A percentile compares a stretch with the other conserved stretches of the same genome.
These are phyloP conservation scores for Dioszegia crocea DNA, from an alignment of 768 basidiomycete genomes.

Conservation along the genomic window DNA sequence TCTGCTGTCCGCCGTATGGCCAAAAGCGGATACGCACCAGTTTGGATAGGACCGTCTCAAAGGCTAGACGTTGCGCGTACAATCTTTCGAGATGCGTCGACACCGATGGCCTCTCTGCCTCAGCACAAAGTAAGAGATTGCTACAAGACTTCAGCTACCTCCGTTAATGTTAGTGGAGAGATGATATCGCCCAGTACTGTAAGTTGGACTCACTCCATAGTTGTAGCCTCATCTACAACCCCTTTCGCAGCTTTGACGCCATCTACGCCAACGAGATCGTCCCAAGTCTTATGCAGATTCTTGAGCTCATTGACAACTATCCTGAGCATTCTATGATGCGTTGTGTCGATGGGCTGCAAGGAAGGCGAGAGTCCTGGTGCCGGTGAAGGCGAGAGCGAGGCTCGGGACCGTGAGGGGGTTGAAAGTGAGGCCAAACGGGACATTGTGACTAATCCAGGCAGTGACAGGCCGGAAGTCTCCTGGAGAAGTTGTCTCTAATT, in stretches of 20 bases:
- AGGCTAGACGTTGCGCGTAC: constrained; percentile 8
- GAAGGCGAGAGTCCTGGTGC: background rate
- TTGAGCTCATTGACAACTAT: constrained; percentile 66
- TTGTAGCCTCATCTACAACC: constrained; percentile 73
- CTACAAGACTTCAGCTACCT: background rate
- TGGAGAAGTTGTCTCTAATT: too few species aligned
- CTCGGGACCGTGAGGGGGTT: constrained; percentile 21
- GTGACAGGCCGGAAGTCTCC: background rate
- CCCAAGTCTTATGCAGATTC: constrained; percentile 67
- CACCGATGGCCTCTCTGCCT: constrained; percentile 25
- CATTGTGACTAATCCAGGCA: constrained; percentile 16
- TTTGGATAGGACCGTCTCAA: constrained; percentile 30
- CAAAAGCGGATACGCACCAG: too few species aligned
- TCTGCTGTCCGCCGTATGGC: too few species aligned
- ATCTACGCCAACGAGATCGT: constrained; percentile 72
- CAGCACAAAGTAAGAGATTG: background rate
- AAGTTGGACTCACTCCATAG: constrained; percentile 74
- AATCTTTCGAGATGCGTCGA: constrained; percentile 14
- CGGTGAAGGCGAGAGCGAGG: constrained; percentile 22
- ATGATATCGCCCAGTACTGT: too few species aligned
- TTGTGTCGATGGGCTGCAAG: constrained; percentile 57
- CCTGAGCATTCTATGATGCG: constrained; percentile 73
- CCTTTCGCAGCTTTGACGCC: constrained; percentile 70
- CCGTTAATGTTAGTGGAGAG: too few species aligned
- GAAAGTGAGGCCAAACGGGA: constrained; percentile 36